These are phyloP conservation scores for Asclepias syriaca DNA, from an alignment of 257 asterid genomes.

Conservation along the genomic window DNA sequence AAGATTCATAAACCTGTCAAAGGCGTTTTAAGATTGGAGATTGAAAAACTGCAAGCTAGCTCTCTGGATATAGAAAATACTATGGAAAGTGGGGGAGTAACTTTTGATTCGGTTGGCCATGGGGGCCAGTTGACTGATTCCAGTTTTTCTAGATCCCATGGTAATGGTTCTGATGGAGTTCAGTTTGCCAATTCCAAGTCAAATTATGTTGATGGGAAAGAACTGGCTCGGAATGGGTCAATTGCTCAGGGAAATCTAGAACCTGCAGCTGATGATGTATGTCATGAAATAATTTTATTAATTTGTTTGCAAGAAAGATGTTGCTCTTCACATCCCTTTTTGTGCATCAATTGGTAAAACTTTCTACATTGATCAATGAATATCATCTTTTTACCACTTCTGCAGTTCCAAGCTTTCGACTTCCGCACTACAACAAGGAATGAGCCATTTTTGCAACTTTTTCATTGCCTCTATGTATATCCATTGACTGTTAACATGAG, in stretches of 20 bases:
- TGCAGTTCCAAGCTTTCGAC: constrained; percentile 97
- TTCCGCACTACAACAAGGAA: constrained; percentile 92
- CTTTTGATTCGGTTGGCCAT: constrained; percentile 47
- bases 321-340: not conserved
- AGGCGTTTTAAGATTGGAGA: constrained; percentile 86
- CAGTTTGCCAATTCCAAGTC: constrained; percentile 39
- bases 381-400: constrained; percentile 16
- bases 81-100: constrained; percentile 44
- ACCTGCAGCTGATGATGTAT: constrained; percentile 57
- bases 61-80: constrained; percentile 54
- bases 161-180: constrained; percentile 43
- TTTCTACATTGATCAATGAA: constrained; percentile 12
- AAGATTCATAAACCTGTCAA: constrained; percentile 96
- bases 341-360: not conserved
- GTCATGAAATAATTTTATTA: constrained; percentile 15
- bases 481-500: constrained; percentile 87
- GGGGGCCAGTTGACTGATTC: constrained; percentile 36
- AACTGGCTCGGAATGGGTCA: constrained; percentile 68
- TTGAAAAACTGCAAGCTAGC: constrained; percentile 81
- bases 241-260: constrained; percentile 42
- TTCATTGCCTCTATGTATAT: constrained; percentile 94
- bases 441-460: constrained; percentile 95
- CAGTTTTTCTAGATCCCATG: constrained; percentile 32
- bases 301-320: not conserved
- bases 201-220: constrained; percentile 46